Evolutionary conservation across 2,329 filamentous ascomycete species (phyloP).

Genomic region (Pseudocercospora musae): DNA sequence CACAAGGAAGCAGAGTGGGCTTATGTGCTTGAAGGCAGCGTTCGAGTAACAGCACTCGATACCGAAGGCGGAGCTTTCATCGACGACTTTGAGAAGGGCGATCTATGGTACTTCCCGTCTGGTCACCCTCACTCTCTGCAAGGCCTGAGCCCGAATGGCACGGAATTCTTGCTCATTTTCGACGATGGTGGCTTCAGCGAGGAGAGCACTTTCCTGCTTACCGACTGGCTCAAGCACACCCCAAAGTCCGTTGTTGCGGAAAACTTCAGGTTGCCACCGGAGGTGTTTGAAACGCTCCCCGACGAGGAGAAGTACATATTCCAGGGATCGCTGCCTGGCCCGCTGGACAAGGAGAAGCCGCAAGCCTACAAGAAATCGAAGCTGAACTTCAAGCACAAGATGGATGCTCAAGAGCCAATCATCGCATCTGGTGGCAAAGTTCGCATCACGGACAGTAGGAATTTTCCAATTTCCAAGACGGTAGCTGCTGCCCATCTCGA

Average conservation of each 20-base stretch:
- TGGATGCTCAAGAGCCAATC: conserved; percentile 66
- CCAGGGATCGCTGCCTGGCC: conserved; percentile 59
- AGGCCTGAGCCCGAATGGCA: conserved; percentile 59
- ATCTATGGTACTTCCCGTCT: conserved; percentile 78
- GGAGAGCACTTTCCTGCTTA: conserved; percentile 68
- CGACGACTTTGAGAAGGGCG: conserved; percentile 71
- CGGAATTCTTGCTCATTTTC: conserved; percentile 62
- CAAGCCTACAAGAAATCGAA: conserved; percentile 64
- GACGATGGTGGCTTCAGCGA: conserved; percentile 59
- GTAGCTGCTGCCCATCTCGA: conserved; percentile 69
- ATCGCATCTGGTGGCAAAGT: conserved; percentile 67
- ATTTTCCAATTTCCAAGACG: conserved; percentile 70
- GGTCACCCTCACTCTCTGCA: conserved; percentile 76
- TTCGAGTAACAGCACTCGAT: conserved; percentile 70
- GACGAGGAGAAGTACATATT: conserved; percentile 72
- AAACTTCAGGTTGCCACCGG: conserved; percentile 70
- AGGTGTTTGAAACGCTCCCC: conserved; percentile 67
- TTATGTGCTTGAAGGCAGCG: conserved; percentile 64
- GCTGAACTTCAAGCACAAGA: conserved; percentile 66
- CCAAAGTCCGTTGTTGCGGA: conserved; percentile 69
- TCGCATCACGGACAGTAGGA: conserved; percentile 71
- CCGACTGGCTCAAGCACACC: conserved; percentile 71
- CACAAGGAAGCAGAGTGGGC: conserved; percentile 79
- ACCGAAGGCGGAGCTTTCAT: conserved; percentile 73
- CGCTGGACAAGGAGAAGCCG: conserved; percentile 64